Evolutionary conservation across 768 basidiomycete species (phyloP).

Genomic region (Pholiota conissans): DNA sequence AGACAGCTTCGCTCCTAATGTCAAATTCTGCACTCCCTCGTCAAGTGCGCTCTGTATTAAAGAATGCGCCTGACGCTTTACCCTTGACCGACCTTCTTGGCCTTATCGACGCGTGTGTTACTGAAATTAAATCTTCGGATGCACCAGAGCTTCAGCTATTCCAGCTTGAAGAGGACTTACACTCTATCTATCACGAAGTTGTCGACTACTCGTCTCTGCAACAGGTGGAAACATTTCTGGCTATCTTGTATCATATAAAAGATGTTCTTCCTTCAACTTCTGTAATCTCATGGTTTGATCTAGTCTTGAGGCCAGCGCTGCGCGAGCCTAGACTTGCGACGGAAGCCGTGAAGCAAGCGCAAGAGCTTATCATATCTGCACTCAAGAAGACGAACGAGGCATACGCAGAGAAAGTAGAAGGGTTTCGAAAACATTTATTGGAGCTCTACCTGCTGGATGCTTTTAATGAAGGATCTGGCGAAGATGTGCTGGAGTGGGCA

Average conservation of each 20-base stretch:
- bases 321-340: constrained; percentile 71
- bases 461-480: constrained; percentile 70
- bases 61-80: constrained; percentile 49
- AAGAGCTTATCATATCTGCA: constrained; percentile 68
- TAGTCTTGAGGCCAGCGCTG: constrained; percentile 73
- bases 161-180: constrained; percentile 68
- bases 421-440: constrained; percentile 68
- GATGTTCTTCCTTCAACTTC: constrained; percentile 63
- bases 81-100: constrained; percentile 49
- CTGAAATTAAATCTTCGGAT: constrained; percentile 45
- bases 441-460: constrained; percentile 80
- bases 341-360: constrained; percentile 60
- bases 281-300: constrained; percentile 83
- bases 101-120: constrained; percentile 56
- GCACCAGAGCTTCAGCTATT: constrained; percentile 43
- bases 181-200: constrained; percentile 57
- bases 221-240: constrained; percentile 68
- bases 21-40: constrained; percentile 24
- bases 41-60: constrained; percentile 60
- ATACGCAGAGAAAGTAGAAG: constrained; percentile 48
- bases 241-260: constrained; percentile 61
- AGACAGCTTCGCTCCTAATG: constrained; percentile 15
- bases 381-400: constrained; percentile 50
- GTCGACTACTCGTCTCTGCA: constrained; percentile 62
- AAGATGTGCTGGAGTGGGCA: constrained; percentile 76